Base-by-base conservation (phyloP, 2,329 filamentous ascomycete species). In the Pseudogymnoascus sp. region DNA sequence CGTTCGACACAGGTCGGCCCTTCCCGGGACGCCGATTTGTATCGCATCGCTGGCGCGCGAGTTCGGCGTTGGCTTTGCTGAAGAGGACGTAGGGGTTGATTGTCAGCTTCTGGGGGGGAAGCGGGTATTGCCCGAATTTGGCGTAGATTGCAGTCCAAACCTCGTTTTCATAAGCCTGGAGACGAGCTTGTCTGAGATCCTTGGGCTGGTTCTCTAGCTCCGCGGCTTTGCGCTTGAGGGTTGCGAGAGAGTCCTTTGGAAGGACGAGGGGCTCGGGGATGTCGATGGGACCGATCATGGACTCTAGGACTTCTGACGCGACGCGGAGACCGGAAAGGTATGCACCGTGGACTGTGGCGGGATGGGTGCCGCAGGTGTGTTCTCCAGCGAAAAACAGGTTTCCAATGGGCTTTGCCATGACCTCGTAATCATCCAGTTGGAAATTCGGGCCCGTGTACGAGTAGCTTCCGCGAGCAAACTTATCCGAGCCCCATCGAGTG, bases 301-400 rank as follows among this genome's bases (percentile, higher is more conserved):
- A 79, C 62, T 93, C 88, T 38, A 96, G 79, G 2, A 99, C 84
- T 71, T 97, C 93, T 2, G 90, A 88, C 10, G 95, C 95, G 3
- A 89, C 95, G 60, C 95, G 88, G 5, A 99, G 81, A 2, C 95
- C 96, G 1, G 95, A 97, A 3, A 99, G 80, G 72, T 97, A 99
- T 7, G 95, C 96, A 5, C 95, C 95, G 69, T 99, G 95, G 0
- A 99, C 95, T 1, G 95, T 99, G 34, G 96, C 95, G 11, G 96
- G 95, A 73, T 99, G 93, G 0, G 92, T 96, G 56, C 91, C 92
- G 69, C 90, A 97, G 0, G 96, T 99, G 65, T 96, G 95, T 76
- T 99, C 95, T 59, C 95, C 95, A 14, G 93, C 95, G 75, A 99
- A 99, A 75, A 93, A 91, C 7, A 99, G 79, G 67, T 96, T 96